Percentiles rank a stretch among this genome's conserved stretches.
These are phyloP conservation scores for Candida yuanshanica DNA, from an alignment of 805 yeast genomes.

Conservation along the genomic window DNA sequence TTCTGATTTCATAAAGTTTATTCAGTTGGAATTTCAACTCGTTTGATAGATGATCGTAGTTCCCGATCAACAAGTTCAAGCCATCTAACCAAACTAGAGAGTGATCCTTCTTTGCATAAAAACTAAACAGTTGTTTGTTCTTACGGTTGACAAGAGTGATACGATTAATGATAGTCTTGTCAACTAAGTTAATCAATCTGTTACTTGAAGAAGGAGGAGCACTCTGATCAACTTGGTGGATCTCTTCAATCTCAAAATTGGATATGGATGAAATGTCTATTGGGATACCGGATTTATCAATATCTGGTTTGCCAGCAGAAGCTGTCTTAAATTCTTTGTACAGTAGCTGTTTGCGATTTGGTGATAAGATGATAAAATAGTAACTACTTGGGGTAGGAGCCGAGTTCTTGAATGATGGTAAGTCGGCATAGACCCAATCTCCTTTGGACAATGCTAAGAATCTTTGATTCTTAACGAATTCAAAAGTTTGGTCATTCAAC, in stretches of 20 bases:
- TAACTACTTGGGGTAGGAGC: slow-evolving; percentile 29
- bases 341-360: slow-evolving; percentile 55
- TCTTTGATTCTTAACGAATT: slow-evolving; percentile 72
- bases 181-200: slow-evolving; percentile 48
- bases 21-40: slow-evolving; percentile 41
- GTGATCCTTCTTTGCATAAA: slow-evolving; percentile 64
- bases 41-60: slow-evolving; percentile 30
- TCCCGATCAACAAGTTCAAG: slow-evolving; percentile 44
- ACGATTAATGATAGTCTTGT: slow-evolving; percentile 52
- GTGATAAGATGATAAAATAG: slow-evolving; percentile 58
- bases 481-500: slow-evolving; percentile 52
- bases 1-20: slow-evolving; percentile 39
- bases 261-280: slow-evolving; percentile 48
- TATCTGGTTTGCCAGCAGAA: slow-evolving; percentile 44
- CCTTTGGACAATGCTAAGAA: slow-evolving; percentile 68
- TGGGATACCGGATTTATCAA: slow-evolving; percentile 49
- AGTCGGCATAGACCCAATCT: slow-evolving; percentile 70
- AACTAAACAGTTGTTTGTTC: slow-evolving; percentile 41
- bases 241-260: slow-evolving; percentile 44
- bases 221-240: slow-evolving; percentile 40
- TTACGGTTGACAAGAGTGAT: slow-evolving; percentile 43
- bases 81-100: slow-evolving; percentile 80
- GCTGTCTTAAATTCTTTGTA: slow-evolving; percentile 54
- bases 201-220: slow-evolving; percentile 29
- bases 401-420: slow-evolving; percentile 33